Conservation (phyloP, 352 stramenopile genomes). For the Blastocystis sp. region DNA sequence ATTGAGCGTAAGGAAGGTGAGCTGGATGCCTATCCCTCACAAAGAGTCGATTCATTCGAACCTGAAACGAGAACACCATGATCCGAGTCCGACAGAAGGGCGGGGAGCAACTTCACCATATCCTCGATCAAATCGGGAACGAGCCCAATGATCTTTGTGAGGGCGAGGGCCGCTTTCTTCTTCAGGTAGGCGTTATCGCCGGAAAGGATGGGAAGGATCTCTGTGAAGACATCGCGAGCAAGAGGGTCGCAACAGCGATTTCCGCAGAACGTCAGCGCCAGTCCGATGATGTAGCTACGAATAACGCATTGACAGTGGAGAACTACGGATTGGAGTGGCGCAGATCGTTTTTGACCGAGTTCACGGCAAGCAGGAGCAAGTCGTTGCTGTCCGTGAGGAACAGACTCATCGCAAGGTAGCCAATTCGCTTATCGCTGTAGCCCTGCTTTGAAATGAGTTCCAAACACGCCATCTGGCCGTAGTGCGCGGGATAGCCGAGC, state of each 20-base stretch:
- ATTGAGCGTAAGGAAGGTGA: conserved; percentile 12
- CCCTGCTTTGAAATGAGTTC: conserved; percentile 95
- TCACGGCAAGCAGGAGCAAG: conserved; percentile 98
- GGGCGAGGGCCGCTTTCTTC: conserved; percentile 92
- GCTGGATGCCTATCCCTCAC: conserved; percentile 72
- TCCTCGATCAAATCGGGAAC: conserved; percentile 96
- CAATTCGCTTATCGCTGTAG: conserved; percentile 97
- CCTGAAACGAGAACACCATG: conserved; percentile 93
- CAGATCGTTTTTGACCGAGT: conserved; percentile 96
- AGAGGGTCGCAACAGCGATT: conserved; percentile 96
- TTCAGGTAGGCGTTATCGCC: conserved; percentile 88
- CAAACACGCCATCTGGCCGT: conserved; percentile 98
- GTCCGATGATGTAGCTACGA: conserved; percentile 75
- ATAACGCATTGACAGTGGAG: background rate
- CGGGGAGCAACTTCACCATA: conserved; percentile 89
- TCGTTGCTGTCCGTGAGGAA: conserved; percentile 95
- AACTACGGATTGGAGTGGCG: conserved; percentile 84
- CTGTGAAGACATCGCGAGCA: conserved; percentile 91
- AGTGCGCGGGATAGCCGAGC: conserved; percentile 98
- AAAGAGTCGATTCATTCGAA: conserved; percentile 90
- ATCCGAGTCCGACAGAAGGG: conserved; percentile 89
- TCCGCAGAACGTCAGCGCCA: conserved; percentile 91
- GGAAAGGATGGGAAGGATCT: conserved; percentile 89
- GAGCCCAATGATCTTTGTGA: conserved; percentile 84
- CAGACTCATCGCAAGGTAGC: conserved; percentile 83